Base-by-base conservation (phyloP, 2,329 filamentous ascomycete species). In the Orbilia oligospora region DNA sequence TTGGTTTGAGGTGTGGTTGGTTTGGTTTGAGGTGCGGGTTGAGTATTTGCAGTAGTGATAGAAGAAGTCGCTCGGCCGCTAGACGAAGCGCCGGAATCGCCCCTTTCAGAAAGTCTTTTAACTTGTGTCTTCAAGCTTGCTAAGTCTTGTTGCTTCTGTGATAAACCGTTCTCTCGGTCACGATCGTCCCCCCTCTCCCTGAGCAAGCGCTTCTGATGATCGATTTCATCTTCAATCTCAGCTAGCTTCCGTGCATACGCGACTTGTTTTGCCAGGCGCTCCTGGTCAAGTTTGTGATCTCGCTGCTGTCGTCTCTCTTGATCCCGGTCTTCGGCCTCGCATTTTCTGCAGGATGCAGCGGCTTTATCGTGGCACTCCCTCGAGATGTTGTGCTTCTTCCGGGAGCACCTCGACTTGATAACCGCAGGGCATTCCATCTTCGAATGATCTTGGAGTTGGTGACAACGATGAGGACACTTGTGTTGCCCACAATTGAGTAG, bases 401-500 rank as follows among this genome's bases (percentile, higher is more conserved):
- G 85, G 0, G 85, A 63, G 72, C 91, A 93, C 0, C 80, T 84
- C n/a, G 84, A 85, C 0, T 86, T 80, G 0, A 90, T 70, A 5
- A 86, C 81, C 0, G 80, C 80, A 30, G 18, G 81, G 80, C 88
- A 90, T 2, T 82, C 49, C 83, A 89, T 87, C 66, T 88, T 87
- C 0, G 87, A 88, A 81, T 92, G 90, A 75, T 92, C 87, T 0
- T 82, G 81, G 0, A 91, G 80, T 0, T 88, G 87, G 83, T 94
- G 92, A 75, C 92, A 94, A 6, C 86, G 85, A 0, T 85, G 86
- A 0, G 85, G 85, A 80, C 92, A 94, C 0, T 81, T 81, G 80
- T 94, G 91, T 0, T 87, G 41, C 0, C 87, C 87, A 70, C 91
- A 93, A 2, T 82, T 86, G 2, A 93, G 84, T 1, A 83, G 81